Percentiles rank a stretch among this genome's conserved stretches.
These are phyloP conservation scores for Guadua angustifolia DNA, from an alignment of 176 grass and related monocot species.

Conservation along the genomic window DNA sequence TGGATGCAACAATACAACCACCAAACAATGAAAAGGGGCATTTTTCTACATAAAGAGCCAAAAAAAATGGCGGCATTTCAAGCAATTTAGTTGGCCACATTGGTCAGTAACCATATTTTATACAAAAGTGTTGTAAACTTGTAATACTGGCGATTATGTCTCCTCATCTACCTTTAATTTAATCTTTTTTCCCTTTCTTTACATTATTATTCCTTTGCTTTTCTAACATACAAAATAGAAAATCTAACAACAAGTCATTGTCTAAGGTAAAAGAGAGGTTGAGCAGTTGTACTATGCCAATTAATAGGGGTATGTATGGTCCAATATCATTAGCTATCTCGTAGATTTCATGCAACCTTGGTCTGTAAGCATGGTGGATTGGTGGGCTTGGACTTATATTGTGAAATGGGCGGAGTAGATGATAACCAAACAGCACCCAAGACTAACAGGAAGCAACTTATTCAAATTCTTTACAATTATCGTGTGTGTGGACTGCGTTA, in stretches of 20 bases:
- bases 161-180: neutral
- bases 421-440: neutral
- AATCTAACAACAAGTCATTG: neutral
- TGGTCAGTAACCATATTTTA: constrained; percentile 1
- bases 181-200: neutral
- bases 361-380: neutral
- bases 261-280: neutral
- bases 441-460: constrained; percentile 26
- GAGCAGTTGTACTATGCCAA: neutral
- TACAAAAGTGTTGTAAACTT: neutral
- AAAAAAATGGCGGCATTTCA: constrained; percentile 9
- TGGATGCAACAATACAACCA: neutral
- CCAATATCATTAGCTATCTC: neutral
- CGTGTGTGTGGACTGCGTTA: neutral
- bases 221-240: neutral
- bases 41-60: neutral
- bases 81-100: neutral
- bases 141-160: neutral
- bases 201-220: neutral
- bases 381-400: neutral
- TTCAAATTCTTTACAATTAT: neutral
- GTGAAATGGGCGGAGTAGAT: neutral
- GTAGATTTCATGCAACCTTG: neutral
- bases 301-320: neutral
- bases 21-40: neutral